Evolutionary conservation across 129 eudicot genomes (phyloP).

Genomic region (Artemisia tridentata): DNA sequence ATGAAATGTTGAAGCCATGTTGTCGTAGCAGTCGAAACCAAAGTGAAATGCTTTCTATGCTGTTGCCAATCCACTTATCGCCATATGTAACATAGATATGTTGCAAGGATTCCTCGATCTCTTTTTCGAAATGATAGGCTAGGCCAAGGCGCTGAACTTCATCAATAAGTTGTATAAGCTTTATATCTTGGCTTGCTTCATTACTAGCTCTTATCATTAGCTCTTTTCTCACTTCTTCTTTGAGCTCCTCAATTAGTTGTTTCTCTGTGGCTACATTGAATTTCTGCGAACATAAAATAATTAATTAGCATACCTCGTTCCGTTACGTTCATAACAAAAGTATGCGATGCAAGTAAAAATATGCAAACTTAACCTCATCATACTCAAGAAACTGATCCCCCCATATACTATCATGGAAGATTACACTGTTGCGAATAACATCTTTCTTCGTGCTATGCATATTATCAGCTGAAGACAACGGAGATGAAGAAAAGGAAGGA

Average conservation of each 20-base stretch:
- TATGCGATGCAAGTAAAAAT: background rate
- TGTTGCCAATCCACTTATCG: slow-evolving; percentile 5
- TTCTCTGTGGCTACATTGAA: background rate
- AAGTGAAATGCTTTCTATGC: slow-evolving; percentile 24
- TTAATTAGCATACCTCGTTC: background rate
- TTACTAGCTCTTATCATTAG: background rate
- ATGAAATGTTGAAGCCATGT: slow-evolving; percentile 33
- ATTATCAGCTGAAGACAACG: background rate
- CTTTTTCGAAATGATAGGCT: too few species aligned
- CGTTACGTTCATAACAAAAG: too few species aligned
- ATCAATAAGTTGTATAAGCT: background rate
- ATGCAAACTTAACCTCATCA: slow-evolving; percentile 15
- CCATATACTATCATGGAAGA: slow-evolving; percentile 42
- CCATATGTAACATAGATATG: slow-evolving; percentile 1
- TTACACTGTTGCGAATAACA: slow-evolving; percentile 27
- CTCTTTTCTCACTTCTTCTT: slow-evolving; percentile 21
- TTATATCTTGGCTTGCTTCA: background rate
- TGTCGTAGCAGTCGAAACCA: slow-evolving; percentile 4
- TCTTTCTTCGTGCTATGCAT: background rate
- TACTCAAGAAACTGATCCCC: slow-evolving; percentile 29
- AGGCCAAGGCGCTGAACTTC: too few species aligned
- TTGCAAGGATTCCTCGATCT: slow-evolving; percentile 1
- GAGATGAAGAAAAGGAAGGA: background rate
- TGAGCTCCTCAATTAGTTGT: slow-evolving; percentile 20
- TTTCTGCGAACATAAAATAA: background rate